Evolutionary conservation across 2,329 filamentous ascomycete genomes (phyloP).

Genomic region (Ascochyta pisi): DNA sequence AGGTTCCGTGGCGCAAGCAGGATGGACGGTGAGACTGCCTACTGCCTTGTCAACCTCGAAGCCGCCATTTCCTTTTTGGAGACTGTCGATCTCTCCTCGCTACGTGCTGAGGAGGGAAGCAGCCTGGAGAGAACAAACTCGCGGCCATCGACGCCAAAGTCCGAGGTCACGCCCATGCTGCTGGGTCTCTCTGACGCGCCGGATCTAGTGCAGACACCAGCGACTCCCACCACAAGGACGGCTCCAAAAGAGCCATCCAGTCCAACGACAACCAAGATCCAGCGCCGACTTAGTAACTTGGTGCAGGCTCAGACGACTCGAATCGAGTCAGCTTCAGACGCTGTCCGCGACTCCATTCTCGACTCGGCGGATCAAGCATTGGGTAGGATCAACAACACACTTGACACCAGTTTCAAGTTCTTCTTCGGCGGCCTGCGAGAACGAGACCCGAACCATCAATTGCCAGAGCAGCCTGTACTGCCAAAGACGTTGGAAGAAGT

Average conservation of each 20-base stretch:
- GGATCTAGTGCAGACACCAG: conserved; percentile 49
- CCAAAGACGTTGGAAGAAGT: conserved; percentile 95
- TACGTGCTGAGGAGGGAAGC: conserved; percentile 81
- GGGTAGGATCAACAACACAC: conserved; percentile 87
- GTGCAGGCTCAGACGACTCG: conserved; percentile 84
- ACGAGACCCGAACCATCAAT: conserved; percentile 51
- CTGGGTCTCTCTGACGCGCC: conserved; percentile 48
- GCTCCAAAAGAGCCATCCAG: conserved; percentile 36
- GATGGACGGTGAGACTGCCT: conserved; percentile 91
- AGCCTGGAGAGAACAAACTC: conserved; percentile 59
- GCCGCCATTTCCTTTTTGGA: conserved; percentile 93
- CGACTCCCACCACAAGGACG: conserved; percentile 40
- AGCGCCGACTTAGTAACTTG: conserved; percentile 81
- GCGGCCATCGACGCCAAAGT: conserved; percentile 56
- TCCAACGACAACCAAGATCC: conserved; percentile 61
- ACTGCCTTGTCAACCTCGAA: conserved; percentile 95
- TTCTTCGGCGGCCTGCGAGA: conserved; percentile 88
- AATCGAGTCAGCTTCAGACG: conserved; percentile 82
- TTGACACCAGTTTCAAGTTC: conserved; percentile 94
- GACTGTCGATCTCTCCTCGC: conserved; percentile 89
- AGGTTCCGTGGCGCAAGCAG: conserved; percentile 85
- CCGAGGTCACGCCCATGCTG: conserved; percentile 50
- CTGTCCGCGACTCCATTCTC: conserved; percentile 69
- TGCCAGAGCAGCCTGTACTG: conserved; percentile 57
- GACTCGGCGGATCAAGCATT: conserved; percentile 89